Evolutionary conservation across 2,329 filamentous ascomycete species (phyloP).

Genomic region (Monosporascus sp.): DNA sequence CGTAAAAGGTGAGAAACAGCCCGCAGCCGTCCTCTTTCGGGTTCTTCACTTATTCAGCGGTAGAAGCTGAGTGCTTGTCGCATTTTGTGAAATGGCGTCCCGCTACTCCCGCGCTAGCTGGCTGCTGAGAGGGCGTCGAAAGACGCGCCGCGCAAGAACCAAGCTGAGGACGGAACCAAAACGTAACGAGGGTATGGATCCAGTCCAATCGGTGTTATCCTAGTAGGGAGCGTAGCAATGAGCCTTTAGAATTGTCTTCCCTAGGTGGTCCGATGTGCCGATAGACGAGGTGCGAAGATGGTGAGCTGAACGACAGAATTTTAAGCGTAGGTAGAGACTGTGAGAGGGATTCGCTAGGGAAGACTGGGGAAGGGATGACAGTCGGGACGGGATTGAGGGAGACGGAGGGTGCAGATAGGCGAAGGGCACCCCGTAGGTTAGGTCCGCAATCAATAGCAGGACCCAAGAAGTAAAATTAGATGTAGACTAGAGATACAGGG

Average conservation of each 20-base stretch:
- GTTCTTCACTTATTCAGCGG: conserved; percentile 16
- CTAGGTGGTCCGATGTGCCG: neutral
- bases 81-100: conserved; percentile 13
- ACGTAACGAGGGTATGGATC: neutral
- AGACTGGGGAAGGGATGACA: neutral
- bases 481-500: neutral
- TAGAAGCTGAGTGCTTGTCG: conserved; percentile 9
- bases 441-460: neutral
- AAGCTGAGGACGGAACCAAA: neutral
- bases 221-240: neutral
- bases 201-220: neutral
- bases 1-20: conserved; percentile 7
- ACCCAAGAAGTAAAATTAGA: neutral
- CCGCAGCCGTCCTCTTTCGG: conserved; percentile 12
- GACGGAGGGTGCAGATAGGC: neutral
- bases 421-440: neutral
- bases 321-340: neutral
- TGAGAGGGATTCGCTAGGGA: neutral
- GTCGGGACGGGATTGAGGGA: neutral
- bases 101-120: conserved; percentile 1
- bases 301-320: neutral
- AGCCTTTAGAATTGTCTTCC: neutral
- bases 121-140: neutral
- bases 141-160: neutral
- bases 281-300: neutral